These are phyloP conservation scores for Pleurotus ostreatus DNA, from an alignment of 768 basidiomycete genomes.

Conservation along the genomic window DNA sequence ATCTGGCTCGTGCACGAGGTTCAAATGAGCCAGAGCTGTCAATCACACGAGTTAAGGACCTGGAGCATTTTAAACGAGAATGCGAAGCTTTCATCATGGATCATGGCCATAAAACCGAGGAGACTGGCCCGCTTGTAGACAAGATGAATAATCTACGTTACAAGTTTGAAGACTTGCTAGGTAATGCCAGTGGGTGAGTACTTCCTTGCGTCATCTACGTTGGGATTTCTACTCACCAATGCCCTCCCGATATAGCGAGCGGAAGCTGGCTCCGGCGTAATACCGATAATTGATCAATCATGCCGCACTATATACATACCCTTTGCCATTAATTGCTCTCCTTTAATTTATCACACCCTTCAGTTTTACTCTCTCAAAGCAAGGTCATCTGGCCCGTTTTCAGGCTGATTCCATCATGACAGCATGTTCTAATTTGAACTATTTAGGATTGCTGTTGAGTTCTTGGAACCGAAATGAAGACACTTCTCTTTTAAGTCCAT, in stretches of 20 bases:
- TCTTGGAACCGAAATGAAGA: too few species aligned
- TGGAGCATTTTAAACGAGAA: slow-evolving; percentile 67
- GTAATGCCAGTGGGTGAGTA: slow-evolving; percentile 34
- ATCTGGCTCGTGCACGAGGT: slow-evolving; percentile 65
- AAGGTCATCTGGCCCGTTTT: too few species aligned
- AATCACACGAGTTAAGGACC: slow-evolving; percentile 47
- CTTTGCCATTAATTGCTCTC: too few species aligned
- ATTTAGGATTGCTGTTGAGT: too few species aligned
- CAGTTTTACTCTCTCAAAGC: too few species aligned
- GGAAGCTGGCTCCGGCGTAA: slow-evolving; percentile 9
- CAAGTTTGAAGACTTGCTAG: slow-evolving; percentile 45
- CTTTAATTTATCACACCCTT: too few species aligned
- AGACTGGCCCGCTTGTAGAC: slow-evolving; percentile 9
- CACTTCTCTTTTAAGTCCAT: too few species aligned
- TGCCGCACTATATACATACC: too few species aligned
- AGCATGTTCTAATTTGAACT: too few species aligned
- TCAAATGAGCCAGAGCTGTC: slow-evolving; percentile 71
- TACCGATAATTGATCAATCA: background rate
- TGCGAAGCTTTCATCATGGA: slow-evolving; percentile 56
- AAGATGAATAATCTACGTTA: slow-evolving; percentile 28
- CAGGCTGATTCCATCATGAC: too few species aligned
- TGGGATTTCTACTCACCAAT: background rate
- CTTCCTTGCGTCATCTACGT: background rate
- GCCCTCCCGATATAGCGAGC: slow-evolving; percentile 1
- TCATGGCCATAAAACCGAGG: slow-evolving; percentile 35